Percentiles rank a stretch among this genome's conserved stretches.
phyloP scores from a whole-genome alignment of 345 rosid genomes.

The Eucalyptus dawsonii region DNA sequence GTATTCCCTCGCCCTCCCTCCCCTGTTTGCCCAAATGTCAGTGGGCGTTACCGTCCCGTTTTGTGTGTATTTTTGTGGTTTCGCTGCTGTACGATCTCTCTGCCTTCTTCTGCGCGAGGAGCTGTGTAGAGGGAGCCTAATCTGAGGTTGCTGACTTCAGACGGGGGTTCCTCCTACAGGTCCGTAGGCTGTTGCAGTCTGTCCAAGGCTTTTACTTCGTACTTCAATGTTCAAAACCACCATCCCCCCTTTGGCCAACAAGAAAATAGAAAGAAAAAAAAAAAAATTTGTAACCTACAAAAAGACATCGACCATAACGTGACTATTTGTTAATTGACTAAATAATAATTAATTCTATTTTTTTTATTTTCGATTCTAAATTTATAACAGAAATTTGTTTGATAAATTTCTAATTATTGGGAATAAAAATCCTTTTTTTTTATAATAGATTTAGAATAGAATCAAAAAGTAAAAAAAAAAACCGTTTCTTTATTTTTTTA shows the following conservation, averaged over 20 bases:
- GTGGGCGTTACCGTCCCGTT: not conserved
- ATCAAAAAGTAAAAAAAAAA: too few relatives aligned
- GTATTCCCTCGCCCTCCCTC: not conserved
- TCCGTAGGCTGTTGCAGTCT: not conserved
- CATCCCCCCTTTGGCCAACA: not conserved
- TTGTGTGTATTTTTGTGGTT: not conserved
- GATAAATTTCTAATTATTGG: too few relatives aligned
- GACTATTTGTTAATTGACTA: not conserved
- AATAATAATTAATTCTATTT: too few relatives aligned
- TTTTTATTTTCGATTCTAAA: too few relatives aligned
- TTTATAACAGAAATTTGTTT: too few relatives aligned
- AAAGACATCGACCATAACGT: not conserved
- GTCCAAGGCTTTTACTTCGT: not conserved
- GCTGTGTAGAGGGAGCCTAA: not conserved
- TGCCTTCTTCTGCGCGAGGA: not conserved
- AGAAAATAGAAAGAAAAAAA: not conserved
- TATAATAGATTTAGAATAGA: accelerated
- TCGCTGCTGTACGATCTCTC: not conserved
- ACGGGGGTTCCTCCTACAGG: not conserved
- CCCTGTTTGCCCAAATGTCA: not conserved
- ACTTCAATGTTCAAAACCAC: not conserved
- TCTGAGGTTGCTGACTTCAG: not conserved
- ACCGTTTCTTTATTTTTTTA: accelerated
- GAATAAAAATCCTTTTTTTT: too few relatives aligned
- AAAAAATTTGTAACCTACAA: not conserved